Evolutionary conservation across 441 rosid species (phyloP), one percentile per base, ranked within the genome.

Genomic region (Erodium chrysanthum): DNA sequence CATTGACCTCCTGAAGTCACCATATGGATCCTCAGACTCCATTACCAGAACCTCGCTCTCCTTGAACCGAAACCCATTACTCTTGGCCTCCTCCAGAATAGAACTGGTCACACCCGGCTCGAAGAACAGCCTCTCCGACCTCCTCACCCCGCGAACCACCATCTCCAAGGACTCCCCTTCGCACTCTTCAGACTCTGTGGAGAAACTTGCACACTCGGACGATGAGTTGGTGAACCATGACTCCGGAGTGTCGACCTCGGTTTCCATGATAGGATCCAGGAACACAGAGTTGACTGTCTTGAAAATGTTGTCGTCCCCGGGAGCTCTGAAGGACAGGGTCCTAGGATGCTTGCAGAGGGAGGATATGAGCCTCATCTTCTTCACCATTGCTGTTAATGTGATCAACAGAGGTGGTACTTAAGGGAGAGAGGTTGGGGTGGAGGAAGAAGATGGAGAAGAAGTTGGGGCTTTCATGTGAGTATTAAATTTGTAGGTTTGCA

Each of bases 161-260:
- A 33, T 76, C 72, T 85, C 91, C 52, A 86, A 37, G 9, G 80
- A 80, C 54, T 20, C 71, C 22, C 67, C 71, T 44, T 79, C 79
- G 5, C 29, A 25, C 1, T 25, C 29, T 3, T 25, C 29, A 25
- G 70, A 71, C 23, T 80, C 84, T 0, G 85, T 70, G 7, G 86
- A 78, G 66, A 81, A 79, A 76, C 84, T 80, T 0, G 84, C 75
- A 0, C 89, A 73, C 18, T 80, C 86, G 2, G 83, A 74, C 0
- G 96, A 85, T 1, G 29, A 25, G 84, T 77, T 84, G 0, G 96
- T 86, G 79, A 85, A 87, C 84, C 84, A 78, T 0, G 92, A 82
- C 0, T 84, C 81, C 0, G 89, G 84, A 0, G 87, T 83, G 31
- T 85, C 76, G 7, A 79, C 72, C 0, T 70, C 84, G 18, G 58